A percentile compares a stretch with the other conserved stretches of the same genome.
These are phyloP conservation scores for Lasiosphaeriaceae sp. DNA, from an alignment of 495 filamentous ascomycete genomes.

Conservation along the genomic window DNA sequence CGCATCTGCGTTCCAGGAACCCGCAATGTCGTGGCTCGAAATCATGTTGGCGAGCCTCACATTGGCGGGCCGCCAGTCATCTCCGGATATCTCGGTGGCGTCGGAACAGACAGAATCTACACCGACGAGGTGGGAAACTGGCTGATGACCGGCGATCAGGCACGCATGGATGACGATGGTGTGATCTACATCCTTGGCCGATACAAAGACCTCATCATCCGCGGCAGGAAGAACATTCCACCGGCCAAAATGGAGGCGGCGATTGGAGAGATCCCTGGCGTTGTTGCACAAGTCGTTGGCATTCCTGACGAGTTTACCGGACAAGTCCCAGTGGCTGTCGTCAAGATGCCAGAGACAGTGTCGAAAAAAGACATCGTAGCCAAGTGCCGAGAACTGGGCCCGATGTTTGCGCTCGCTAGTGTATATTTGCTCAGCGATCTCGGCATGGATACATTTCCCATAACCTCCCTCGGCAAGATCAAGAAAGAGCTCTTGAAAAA, in stretches of 20 bases:
- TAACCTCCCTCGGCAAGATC: conserved; percentile 39
- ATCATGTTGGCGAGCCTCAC: conserved; percentile 41
- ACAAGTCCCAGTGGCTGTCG: conserved; percentile 39
- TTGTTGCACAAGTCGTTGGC: conserved; percentile 32
- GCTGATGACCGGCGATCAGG: conserved; percentile 45
- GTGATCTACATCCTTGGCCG: conserved; percentile 38
- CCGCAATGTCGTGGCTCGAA: conserved; percentile 18
- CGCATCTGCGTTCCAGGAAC: conserved; percentile 33
- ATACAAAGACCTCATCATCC: conserved; percentile 49
- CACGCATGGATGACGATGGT: conserved; percentile 33
- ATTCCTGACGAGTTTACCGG: conserved; percentile 35
- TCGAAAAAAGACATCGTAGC: conserved; percentile 19
- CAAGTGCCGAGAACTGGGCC: conserved; percentile 27
- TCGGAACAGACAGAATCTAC: conserved; percentile 30
- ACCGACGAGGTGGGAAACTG: conserved; percentile 30
- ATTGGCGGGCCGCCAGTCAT: conserved; percentile 29
- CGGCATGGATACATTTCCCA: conserved; percentile 30
- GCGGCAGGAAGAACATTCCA: conserved; percentile 46
- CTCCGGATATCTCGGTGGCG: conserved; percentile 26
- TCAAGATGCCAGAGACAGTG: conserved; percentile 13
- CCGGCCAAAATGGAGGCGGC: conserved; percentile 37
- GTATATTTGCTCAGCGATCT: conserved; percentile 32
- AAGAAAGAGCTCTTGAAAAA: conserved; percentile 26
- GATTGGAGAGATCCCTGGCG: conserved; percentile 22
- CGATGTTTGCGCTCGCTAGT: conserved; percentile 28